Base-by-base conservation (phyloP, 1,284 basidiomycete genomes). In the Sporisorium exsertum region DNA sequence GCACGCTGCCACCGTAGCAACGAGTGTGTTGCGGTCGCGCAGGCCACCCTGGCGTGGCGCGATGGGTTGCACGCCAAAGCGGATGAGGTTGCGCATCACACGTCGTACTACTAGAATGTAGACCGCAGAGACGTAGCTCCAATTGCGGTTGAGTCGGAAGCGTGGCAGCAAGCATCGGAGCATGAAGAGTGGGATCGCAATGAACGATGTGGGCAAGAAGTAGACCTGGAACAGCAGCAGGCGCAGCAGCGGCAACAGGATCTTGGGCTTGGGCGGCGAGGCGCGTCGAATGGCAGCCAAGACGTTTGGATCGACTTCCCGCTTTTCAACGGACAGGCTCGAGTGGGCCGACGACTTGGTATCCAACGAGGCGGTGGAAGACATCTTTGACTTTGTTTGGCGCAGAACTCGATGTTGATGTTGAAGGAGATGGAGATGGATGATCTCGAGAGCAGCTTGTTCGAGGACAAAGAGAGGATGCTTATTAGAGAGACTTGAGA, bases 61-160 rank as follows among this genome's bases (percentile, higher is more conserved):
- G 35, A 84, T 63, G 42, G 83, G 83, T 64, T 83, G 82, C 5
- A 84, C 66, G 20, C 57, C 42, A 32, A 82, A 80, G 46, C 75
- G 68, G 57, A 76, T 74, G 27, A 81, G 64, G 46, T 72, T 70
- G 37, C 71, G 67, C 59, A 84, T 78, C 26, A 81, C 70, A 22
- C 73, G 71, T 35, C 77, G 72, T 7, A 78, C 73, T 18, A 80
- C 59, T 20, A 77, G 52, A 46, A 82, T 74, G 58, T 73, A 70
- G 35, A 82, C 54, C 12, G 81, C 60, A 10, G 72, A 71, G 29
- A 64, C 24, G 58, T 75, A 64, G 47, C 79, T 60, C 83, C 80
- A 83, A 46, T 77, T 68, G 3, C 35, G 55, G 55, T 80, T 71
- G 13, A 72, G 70, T 4, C 77, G 58, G 33, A 79, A 65, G 40